These are phyloP conservation scores for Saccharomyces uvarum DNA, from an alignment of 1,139 yeast genomes.

Conservation along the genomic window DNA sequence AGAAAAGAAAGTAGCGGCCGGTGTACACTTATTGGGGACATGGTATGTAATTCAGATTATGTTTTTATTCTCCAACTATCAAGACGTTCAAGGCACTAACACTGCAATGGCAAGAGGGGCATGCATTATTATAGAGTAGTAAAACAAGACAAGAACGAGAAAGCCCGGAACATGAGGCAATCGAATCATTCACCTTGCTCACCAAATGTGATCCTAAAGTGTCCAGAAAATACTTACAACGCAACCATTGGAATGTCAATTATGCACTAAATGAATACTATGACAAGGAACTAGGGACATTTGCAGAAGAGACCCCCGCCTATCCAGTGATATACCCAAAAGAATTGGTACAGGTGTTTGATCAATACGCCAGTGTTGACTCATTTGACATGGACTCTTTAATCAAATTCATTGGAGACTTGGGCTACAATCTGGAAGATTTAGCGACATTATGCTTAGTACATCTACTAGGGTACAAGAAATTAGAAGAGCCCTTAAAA, in stretches of 20 bases:
- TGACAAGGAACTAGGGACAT: conserved; percentile 24
- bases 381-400: conserved; percentile 54
- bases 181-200: conserved; percentile 18
- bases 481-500: conserved; percentile 17
- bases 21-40: neutral
- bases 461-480: conserved; percentile 44
- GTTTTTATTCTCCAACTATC: neutral
- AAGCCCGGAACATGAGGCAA: conserved; percentile 5
- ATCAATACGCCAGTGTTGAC: conserved; percentile 25
- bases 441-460: conserved; percentile 62
- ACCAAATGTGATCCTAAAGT: conserved; percentile 17
- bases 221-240: conserved; percentile 21
- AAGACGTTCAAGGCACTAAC: neutral
- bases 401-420: conserved; percentile 53
- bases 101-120: neutral
- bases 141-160: neutral
- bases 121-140: neutral
- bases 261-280: conserved; percentile 30
- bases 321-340: conserved; percentile 13
- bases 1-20: neutral
- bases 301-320: conserved; percentile 6
- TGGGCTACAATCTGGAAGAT: conserved; percentile 69
- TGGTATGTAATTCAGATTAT: neutral
- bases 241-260: conserved; percentile 26
- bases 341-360: conserved; percentile 16